Evolutionary conservation across 192 early-diverging fungal species (phyloP).

Genomic region (Mortierella hygrophila): DNA sequence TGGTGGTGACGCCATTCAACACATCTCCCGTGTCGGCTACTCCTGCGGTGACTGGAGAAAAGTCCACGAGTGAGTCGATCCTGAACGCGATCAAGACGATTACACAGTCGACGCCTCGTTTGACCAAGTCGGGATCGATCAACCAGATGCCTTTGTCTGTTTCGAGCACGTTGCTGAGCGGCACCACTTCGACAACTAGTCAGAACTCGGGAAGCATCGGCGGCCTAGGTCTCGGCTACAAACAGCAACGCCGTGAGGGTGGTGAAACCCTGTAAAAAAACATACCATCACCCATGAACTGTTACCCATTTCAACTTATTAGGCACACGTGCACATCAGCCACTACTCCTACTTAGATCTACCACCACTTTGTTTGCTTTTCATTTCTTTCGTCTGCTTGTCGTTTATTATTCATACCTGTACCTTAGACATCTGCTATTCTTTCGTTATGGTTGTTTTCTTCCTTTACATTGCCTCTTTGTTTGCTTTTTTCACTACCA

Average conservation of each 20-base stretch:
- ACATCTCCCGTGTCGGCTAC: neutral
- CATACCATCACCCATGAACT: neutral
- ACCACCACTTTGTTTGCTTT: too few species aligned
- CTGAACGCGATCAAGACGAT: conserved; percentile 32
- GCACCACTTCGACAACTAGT: neutral
- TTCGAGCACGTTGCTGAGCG: neutral
- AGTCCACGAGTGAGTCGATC: conserved; percentile 10
- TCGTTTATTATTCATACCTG: neutral
- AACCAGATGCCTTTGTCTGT: neutral
- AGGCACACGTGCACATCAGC: neutral
- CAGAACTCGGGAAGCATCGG: neutral
- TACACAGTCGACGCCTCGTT: conserved; percentile 29
- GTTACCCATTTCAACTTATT: neutral
- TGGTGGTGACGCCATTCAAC: neutral
- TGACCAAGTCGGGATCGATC: conserved; percentile 3
- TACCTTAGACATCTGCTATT: neutral
- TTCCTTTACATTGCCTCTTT: neutral
- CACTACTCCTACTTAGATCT: neutral
- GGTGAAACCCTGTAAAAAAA: conserved; percentile 11
- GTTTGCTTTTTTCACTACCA: neutral
- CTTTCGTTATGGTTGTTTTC: neutral
- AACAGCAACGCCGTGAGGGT: conserved; percentile 10
- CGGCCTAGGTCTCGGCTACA: neutral
- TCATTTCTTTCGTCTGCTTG: neutral
- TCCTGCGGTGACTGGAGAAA: neutral